Evolutionary conservation across 2,329 filamentous ascomycete genomes (phyloP).

Genomic region (Botrytis medusae): DNA sequence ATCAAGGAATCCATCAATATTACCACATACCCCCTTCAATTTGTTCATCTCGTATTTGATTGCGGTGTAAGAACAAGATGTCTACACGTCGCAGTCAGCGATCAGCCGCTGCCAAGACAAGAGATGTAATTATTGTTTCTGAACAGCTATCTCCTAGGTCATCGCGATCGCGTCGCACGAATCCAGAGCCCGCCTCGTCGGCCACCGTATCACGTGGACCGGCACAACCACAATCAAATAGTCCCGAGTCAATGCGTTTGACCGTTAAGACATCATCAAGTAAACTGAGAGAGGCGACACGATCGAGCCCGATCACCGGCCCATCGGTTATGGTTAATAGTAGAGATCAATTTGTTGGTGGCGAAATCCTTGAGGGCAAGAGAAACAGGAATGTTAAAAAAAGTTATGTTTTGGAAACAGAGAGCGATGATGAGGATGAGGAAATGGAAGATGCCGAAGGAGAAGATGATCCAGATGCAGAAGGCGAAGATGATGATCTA

Average conservation of each 20-base stretch:
- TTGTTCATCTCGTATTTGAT: constrained; percentile 19
- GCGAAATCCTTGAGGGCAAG: constrained; percentile 39
- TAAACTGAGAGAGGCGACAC: constrained; percentile 39
- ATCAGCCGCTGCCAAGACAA: constrained; percentile 34
- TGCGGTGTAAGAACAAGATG: constrained; percentile 29
- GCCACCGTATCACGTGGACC: constrained; percentile 39
- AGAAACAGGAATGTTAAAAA: constrained; percentile 39
- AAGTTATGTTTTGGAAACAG: constrained; percentile 49
- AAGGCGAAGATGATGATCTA: constrained; percentile 45
- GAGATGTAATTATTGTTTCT: constrained; percentile 37
- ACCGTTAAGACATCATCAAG: constrained; percentile 40
- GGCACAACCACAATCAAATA: constrained; percentile 30
- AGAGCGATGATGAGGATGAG: constrained; percentile 42
- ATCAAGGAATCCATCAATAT: constrained; percentile 21
- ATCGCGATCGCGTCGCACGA: constrained; percentile 36
- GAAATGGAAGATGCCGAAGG: constrained; percentile 45
- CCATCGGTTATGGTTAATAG: constrained; percentile 27
- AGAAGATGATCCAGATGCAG: constrained; percentile 41
- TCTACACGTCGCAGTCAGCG: constrained; percentile 37
- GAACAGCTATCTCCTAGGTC: constrained; percentile 29
- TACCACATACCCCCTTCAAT: constrained; percentile 7
- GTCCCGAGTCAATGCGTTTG: constrained; percentile 37
- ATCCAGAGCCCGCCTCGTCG: constrained; percentile 30
- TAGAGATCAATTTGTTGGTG: constrained; percentile 35
- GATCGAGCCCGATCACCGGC: constrained; percentile 30